phyloP scores from a whole-genome alignment of 805 yeast genomes.

The Cyberlindnera meyerae region DNA sequence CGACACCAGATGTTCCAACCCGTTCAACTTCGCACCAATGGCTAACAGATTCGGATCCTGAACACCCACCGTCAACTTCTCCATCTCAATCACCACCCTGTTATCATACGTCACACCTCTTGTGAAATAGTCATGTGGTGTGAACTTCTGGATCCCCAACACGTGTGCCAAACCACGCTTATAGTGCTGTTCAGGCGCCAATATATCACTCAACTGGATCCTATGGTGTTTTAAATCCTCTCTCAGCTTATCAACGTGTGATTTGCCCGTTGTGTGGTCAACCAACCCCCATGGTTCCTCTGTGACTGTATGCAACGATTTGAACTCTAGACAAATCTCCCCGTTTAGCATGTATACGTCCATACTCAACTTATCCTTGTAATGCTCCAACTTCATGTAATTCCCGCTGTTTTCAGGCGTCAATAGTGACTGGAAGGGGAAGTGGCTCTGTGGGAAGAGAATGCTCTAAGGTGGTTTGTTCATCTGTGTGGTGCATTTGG shows the following conservation, averaged over 20 bases:
- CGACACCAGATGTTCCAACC: slow-evolving; percentile 39
- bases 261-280: slow-evolving; percentile 38
- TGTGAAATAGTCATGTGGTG: slow-evolving; percentile 50
- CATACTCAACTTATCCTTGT: slow-evolving; percentile 38
- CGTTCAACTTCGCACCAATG: slow-evolving; percentile 57
- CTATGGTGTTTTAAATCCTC: slow-evolving; percentile 46
- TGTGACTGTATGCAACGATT: slow-evolving; percentile 43
- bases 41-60: slow-evolving; percentile 66
- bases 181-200: slow-evolving; percentile 36
- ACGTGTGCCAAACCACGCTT: slow-evolving; percentile 27
- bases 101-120: slow-evolving; percentile 57
- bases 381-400: slow-evolving; percentile 24
- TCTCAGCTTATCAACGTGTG: slow-evolving; percentile 55
- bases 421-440: no score
- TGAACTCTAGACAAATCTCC: slow-evolving; percentile 57
- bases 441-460: slow-evolving; percentile 62
- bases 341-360: slow-evolving; percentile 59
- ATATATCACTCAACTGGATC: slow-evolving; percentile 33
- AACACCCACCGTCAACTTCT: slow-evolving; percentile 53
- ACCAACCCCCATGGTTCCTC: slow-evolving; percentile 62
- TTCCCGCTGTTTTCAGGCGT: no score
- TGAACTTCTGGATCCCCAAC: slow-evolving; percentile 29
- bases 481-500: slow-evolving; percentile 32
- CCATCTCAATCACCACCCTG: slow-evolving; percentile 57
- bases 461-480: slow-evolving; percentile 50